These are phyloP conservation scores for Alloascoidea africana DNA, from an alignment of 805 yeast genomes.

Conservation along the genomic window DNA sequence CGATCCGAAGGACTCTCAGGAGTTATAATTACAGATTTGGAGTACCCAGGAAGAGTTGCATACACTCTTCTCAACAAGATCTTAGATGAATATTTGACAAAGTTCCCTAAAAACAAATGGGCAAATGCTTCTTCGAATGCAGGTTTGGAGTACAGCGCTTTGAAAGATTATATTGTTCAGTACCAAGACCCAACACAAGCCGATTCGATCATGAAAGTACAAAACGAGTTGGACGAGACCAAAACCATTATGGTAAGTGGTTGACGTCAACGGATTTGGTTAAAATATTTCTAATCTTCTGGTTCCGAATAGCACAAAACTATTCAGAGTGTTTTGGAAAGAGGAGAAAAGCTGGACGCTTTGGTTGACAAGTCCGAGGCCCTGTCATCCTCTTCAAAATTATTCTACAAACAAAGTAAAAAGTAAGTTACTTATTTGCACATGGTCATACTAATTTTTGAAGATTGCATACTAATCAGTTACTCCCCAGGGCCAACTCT, in stretches of 20 bases:
- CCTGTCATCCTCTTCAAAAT: conserved; percentile 70
- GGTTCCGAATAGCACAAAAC: conserved; percentile 68
- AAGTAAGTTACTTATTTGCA: conserved; percentile 22
- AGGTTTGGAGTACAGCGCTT: conserved; percentile 35
- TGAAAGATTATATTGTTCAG: conserved; percentile 57
- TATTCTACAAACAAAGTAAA: conserved; percentile 95
- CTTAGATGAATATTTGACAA: conserved; percentile 76
- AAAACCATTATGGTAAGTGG: conserved; percentile 55
- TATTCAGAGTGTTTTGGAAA: conserved; percentile 81
- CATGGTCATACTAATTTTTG: background rate
- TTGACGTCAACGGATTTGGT: too few species aligned
- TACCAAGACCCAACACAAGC: conserved; percentile 97
- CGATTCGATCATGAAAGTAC: conserved; percentile 92
- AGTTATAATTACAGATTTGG: conserved; percentile 84
- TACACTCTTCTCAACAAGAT: conserved; percentile 83
- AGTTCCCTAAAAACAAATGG: conserved; percentile 72
- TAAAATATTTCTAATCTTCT: too few species aligned
- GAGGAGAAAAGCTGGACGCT: conserved; percentile 93
- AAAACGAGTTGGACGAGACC: conserved; percentile 94
- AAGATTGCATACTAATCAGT: background rate
- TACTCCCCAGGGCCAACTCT: conserved; percentile 39
- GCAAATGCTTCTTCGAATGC: conserved; percentile 25
- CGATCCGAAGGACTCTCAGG: conserved; percentile 87
- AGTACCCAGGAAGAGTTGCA: conserved; percentile 94
- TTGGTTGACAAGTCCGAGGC: conserved; percentile 94